phyloP scores from a whole-genome alignment of 345 rosid species.

The Rhodamnia argentea region DNA sequence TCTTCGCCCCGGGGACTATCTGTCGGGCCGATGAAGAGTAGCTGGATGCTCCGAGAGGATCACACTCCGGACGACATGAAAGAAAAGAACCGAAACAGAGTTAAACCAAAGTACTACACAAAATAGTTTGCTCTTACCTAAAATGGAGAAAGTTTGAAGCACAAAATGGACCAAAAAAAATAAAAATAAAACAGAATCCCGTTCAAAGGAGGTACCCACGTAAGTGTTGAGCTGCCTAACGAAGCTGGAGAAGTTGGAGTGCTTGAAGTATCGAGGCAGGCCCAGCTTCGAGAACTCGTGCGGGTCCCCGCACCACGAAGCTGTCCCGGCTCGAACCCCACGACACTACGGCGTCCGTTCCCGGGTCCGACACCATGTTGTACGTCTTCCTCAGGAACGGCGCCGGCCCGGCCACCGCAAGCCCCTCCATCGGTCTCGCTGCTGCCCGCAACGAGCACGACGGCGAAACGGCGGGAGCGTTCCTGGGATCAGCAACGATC shows the following conservation, averaged over 20 bases:
- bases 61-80: not conserved
- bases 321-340: constrained; percentile 32
- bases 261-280: constrained; percentile 62
- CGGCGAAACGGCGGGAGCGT: not conserved
- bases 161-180: not conserved
- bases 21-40: not conserved
- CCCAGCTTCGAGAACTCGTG: constrained; percentile 23
- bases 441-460: not conserved
- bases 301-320: constrained; percentile 55
- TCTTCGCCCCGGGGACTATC: not conserved
- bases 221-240: constrained; percentile 61
- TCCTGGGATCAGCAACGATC: not conserved
- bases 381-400: constrained; percentile 46
- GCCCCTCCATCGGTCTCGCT: constrained; percentile 39
- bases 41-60: not conserved
- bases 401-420: constrained; percentile 41
- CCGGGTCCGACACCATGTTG: constrained; percentile 43
- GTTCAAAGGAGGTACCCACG: constrained; percentile 12
- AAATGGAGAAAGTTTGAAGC: not conserved
- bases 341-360: constrained; percentile 30
- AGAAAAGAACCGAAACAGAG: not conserved
- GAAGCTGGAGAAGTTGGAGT: constrained; percentile 63
- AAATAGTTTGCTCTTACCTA: not conserved
- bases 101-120: not conserved
- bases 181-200: not conserved